Percentiles rank a stretch among this genome's conserved stretches.
These are phyloP conservation scores for Scedosporium minutisporum DNA, from an alignment of 2,329 filamentous ascomycete species.

Conservation along the genomic window DNA sequence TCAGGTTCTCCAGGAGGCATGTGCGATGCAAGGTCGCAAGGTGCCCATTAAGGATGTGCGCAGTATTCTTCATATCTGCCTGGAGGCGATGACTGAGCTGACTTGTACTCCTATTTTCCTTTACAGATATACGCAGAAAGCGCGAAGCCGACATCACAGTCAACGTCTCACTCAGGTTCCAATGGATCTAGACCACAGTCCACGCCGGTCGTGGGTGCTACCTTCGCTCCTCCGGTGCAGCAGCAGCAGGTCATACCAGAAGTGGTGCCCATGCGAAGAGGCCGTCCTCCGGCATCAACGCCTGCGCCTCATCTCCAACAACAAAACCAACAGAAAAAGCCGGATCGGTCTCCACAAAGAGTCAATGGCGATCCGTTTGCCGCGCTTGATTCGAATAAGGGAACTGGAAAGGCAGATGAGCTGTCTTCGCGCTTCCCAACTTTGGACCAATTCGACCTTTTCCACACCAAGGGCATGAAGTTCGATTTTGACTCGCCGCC, in stretches of 20 bases:
- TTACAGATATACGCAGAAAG: conserved; percentile 59
- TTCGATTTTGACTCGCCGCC: conserved; percentile 69
- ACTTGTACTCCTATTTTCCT: neutral
- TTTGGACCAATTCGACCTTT: conserved; percentile 81
- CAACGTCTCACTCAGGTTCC: conserved; percentile 40
- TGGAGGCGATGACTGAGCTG: neutral
- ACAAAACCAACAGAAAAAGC: conserved; percentile 38
- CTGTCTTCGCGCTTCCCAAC: conserved; percentile 79
- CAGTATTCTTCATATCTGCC: conserved; percentile 8
- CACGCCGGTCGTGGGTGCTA: conserved; percentile 63
- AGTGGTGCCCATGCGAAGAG: conserved; percentile 87
- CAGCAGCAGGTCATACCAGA: conserved; percentile 71
- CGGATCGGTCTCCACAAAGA: conserved; percentile 59
- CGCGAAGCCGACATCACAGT: conserved; percentile 52
- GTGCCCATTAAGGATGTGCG: conserved; percentile 83
- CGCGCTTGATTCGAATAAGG: conserved; percentile 61
- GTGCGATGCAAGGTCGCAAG: conserved; percentile 77
- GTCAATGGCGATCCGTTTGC: conserved; percentile 79
- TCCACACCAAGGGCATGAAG: conserved; percentile 74
- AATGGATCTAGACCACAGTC: conserved; percentile 41
- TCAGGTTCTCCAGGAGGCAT: conserved; percentile 78
- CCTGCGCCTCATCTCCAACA: conserved; percentile 11
- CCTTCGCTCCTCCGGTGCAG: conserved; percentile 66
- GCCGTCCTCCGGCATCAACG: conserved; percentile 42
- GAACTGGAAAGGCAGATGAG: conserved; percentile 54